These are phyloP conservation scores for Termitomyces sp. DNA, from an alignment of 768 basidiomycete species.

Conservation along the genomic window DNA sequence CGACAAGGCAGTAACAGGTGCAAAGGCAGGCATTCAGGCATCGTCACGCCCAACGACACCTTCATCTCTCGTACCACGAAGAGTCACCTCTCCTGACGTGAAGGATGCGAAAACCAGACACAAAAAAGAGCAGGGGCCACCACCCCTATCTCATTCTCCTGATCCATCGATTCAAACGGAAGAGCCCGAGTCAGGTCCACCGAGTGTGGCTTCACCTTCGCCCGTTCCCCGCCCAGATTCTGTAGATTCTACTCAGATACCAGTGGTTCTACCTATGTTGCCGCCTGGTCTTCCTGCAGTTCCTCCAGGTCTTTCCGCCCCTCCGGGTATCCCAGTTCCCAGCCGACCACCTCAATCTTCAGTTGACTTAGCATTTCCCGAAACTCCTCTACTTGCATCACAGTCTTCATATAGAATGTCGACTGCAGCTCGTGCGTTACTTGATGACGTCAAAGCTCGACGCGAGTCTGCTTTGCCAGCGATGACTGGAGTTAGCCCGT, in stretches of 20 bases:
- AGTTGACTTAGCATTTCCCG: constrained; percentile 47
- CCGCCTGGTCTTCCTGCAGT: constrained; percentile 43
- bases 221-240: constrained; percentile 23
- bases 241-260: constrained; percentile 29
- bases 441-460: constrained; percentile 80
- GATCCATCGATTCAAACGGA: constrained; percentile 49
- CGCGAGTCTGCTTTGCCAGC: constrained; percentile 54
- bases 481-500: constrained; percentile 54
- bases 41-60: constrained; percentile 65
- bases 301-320: constrained; percentile 54
- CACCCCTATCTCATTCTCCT: constrained; percentile 38
- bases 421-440: constrained; percentile 75
- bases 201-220: constrained; percentile 38
- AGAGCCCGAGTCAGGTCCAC: constrained; percentile 46
- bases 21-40: constrained; percentile 45
- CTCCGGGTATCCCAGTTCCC: constrained; percentile 64
- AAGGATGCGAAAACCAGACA: constrained; percentile 35
- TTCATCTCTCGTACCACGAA: constrained; percentile 31
- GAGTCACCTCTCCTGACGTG: constrained; percentile 41
- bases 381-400: constrained; percentile 50
- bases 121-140: constrained; percentile 34
- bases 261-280: constrained; percentile 28
- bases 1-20: constrained; percentile 37
- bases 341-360: constrained; percentile 42
- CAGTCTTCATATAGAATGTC: constrained; percentile 83